Base-by-base conservation (phyloP, 768 basidiomycete species). In the Podaxis sp. region DNA sequence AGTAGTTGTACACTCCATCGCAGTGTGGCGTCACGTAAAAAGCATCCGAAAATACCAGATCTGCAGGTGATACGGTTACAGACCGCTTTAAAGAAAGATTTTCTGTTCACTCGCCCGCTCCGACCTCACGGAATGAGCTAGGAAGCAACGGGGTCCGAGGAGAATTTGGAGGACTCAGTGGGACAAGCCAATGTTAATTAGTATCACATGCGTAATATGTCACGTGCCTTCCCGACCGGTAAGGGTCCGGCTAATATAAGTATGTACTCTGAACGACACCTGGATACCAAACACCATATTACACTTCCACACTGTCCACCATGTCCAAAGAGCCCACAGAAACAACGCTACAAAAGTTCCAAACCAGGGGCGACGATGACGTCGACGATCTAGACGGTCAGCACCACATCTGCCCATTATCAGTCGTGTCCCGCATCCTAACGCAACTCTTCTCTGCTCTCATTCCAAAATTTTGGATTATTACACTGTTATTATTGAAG, bases 351-450 rank as follows among this genome's bases (percentile, higher is more conserved):
- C 63, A 69, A 42, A 69, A 72, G 59, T 63, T 67, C 38, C 58
- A 63, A 19, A 67, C 65, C 12, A 72, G 74, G 39, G 59, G 63
- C 3, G 80, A 82, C 30, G 87, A 88, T 22, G 86, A 90, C 71
- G 70, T 89, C 19, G 88, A 90, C 68, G 88, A 90, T 68, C 82
- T 90, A 52, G 88, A 90, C 71, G 83, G 81, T 80, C 62, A 38
- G 67, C 24, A 52, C 68, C 58, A 30, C 33, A 59, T 55, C 15
- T 17, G 19, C 24, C 36, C 30, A 54, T 28, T 46, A 13, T 59
- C 19, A 33, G 33, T 26, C 59, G 19, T 26, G 22, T 52, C 53
- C 39, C 17, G 5, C 19, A 46, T 46, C 44, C 44, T 46, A 46
- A 46, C 44, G 0, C 33, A 61, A 53, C n/a, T 12, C 49, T 61